phyloP scores from a whole-genome alignment of 2,329 filamentous ascomycete species.

The Aspergillus sp. region DNA sequence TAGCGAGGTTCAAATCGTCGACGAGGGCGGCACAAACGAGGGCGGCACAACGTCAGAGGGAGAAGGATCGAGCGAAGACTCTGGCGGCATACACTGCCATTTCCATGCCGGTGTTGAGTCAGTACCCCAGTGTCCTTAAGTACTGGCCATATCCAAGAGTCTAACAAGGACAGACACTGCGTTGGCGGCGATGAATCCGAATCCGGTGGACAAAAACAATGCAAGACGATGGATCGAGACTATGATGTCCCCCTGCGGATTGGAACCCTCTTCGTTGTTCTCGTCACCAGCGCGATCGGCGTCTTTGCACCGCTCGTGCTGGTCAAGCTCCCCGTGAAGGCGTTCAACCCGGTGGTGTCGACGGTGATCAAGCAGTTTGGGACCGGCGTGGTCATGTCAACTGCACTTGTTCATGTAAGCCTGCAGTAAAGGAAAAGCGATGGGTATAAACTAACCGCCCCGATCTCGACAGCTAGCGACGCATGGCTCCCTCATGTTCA shows the following conservation, averaged over 20 bases:
- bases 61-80: constrained; percentile 5
- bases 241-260: constrained; percentile 62
- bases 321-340: constrained; percentile 46
- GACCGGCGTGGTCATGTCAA: constrained; percentile 32
- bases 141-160: not conserved
- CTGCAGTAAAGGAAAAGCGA: no score
- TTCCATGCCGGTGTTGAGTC: constrained; percentile 69
- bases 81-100: constrained; percentile 49
- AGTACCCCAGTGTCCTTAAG: constrained; percentile 22
- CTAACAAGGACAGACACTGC: constrained; percentile 39
- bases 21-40: constrained; percentile 22
- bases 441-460: constrained; percentile 3
- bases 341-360: constrained; percentile 43
- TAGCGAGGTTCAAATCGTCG: constrained; percentile 50
- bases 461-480: constrained; percentile 58
- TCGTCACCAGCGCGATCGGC: constrained; percentile 58
- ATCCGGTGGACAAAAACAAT: constrained; percentile 28
- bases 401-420: constrained; percentile 32
- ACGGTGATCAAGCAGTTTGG: constrained; percentile 55
- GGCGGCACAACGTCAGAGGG: constrained; percentile 3
- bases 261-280: constrained; percentile 62
- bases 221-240: constrained; percentile 42
- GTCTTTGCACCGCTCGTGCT: constrained; percentile 61
- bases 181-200: constrained; percentile 41
- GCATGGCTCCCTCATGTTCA: constrained; percentile 64